Conservation (phyloP, 169 alveolate species). For the Cryptosporidium meleagridis region DNA sequence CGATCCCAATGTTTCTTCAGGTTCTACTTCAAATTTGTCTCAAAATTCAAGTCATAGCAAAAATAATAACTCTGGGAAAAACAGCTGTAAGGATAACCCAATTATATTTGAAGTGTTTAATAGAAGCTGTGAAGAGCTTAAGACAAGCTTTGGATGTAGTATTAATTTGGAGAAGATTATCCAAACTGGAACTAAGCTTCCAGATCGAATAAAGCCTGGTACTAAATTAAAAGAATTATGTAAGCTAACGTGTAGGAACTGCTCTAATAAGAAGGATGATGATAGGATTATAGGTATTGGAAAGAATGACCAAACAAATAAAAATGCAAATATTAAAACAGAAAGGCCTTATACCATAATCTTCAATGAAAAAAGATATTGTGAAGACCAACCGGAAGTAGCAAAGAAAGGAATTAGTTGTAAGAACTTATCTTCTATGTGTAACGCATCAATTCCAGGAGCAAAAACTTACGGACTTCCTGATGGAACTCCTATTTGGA, state of each 20-base stretch:
- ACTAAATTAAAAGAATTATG: slow-evolving; percentile 20
- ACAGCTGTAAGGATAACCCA: background rate
- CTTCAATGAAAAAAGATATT: slow-evolving; percentile 38
- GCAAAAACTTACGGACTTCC: slow-evolving; percentile 64
- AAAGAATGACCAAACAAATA: background rate
- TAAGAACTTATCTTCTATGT: slow-evolving; percentile 65
- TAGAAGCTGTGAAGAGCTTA: slow-evolving; percentile 24
- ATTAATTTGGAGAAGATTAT: slow-evolving; percentile 3
- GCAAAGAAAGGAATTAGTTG: slow-evolving; percentile 53
- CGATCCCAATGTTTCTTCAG: background rate
- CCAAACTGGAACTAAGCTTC: background rate
- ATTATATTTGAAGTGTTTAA: background rate
- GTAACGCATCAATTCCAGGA: slow-evolving; percentile 27
- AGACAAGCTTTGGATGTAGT: slow-evolving; percentile 9
- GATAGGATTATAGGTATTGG: background rate
- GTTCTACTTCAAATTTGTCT: background rate
- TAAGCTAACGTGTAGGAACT: slow-evolving; percentile 21
- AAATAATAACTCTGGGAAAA: background rate
- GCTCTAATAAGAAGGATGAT: background rate
- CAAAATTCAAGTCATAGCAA: background rate
- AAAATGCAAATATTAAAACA: background rate
- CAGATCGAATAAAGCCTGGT: slow-evolving; percentile 2
- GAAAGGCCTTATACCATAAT: slow-evolving; percentile 24
- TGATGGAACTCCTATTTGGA: slow-evolving; percentile 38
- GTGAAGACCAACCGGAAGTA: slow-evolving; percentile 65